A percentile compares a stretch with the other conserved stretches of the same genome.
phyloP scores from a whole-genome alignment of 129 eudicot genomes.

The sunflower (Helianthus annuus) region DNA sequence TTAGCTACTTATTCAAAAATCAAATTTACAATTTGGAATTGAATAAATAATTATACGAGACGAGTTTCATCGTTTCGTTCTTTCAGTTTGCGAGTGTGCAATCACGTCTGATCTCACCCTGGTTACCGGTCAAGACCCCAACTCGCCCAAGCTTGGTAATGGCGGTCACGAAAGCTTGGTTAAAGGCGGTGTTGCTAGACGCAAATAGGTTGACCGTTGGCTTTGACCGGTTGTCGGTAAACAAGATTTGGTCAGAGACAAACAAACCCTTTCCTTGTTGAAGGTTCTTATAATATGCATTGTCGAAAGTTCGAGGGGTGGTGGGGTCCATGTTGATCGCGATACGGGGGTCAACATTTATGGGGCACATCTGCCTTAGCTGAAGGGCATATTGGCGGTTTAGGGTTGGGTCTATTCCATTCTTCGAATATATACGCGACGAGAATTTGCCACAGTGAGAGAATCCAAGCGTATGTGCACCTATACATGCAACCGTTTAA shows the following conservation, averaged over 20 bases:
- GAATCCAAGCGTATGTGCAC: slow-evolving; percentile 93
- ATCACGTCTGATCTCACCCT: slow-evolving; percentile 74
- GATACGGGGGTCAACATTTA: slow-evolving; percentile 63
- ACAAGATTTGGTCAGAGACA: slow-evolving; percentile 64
- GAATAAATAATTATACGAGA: slow-evolving; percentile 4
- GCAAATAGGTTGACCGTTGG: slow-evolving; percentile 64
- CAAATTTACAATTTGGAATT: slow-evolving; percentile 7
- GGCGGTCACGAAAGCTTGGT: slow-evolving; percentile 57
- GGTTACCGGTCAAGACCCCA: slow-evolving; percentile 71
- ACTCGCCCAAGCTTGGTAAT: slow-evolving; percentile 76
- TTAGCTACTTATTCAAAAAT: slow-evolving; percentile 26
- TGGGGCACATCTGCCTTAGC: slow-evolving; percentile 68
- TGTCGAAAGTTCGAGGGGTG: slow-evolving; percentile 69
- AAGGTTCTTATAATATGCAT: slow-evolving; percentile 66
- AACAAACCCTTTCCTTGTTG: slow-evolving; percentile 70
- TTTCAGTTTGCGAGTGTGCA: slow-evolving; percentile 47
- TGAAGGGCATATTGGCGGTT: slow-evolving; percentile 55
- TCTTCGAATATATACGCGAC: slow-evolving; percentile 50
- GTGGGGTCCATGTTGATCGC: slow-evolving; percentile 88
- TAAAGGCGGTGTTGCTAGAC: slow-evolving; percentile 47
- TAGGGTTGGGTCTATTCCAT: slow-evolving; percentile 58
- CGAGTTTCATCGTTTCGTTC: slow-evolving; percentile 8
- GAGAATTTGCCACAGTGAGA: slow-evolving; percentile 80
- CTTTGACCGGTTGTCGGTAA: slow-evolving; percentile 54
- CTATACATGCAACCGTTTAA: slow-evolving; percentile 29